phyloP scores from a whole-genome alignment of 1,284 basidiomycete species.

The Xerocomus minutiporus region DNA sequence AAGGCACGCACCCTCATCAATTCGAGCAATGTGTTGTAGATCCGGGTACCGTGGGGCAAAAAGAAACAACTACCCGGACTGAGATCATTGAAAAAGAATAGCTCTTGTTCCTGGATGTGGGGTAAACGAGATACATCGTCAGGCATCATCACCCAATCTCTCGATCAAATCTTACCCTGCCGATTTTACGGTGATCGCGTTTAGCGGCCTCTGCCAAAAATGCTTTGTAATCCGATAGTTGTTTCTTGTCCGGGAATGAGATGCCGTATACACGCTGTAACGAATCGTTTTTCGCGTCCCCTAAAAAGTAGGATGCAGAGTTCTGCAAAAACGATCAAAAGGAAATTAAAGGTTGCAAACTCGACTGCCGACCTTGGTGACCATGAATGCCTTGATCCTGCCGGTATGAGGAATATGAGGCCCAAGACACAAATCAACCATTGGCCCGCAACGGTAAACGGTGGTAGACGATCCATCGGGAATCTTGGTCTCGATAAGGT shows the following conservation, averaged over 20 bases:
- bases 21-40: conserved; percentile 93
- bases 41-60: conserved; percentile 93
- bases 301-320: conserved; percentile 98
- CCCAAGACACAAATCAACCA: conserved; percentile 96
- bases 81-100: conserved; percentile 98
- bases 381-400: conserved; percentile 93
- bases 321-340: conserved; percentile 51
- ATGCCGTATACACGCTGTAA: conserved; percentile 98
- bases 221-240: conserved; percentile 91
- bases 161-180: conserved; percentile 49
- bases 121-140: conserved; percentile 3
- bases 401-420: conserved; percentile 98
- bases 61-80: conserved; percentile 96
- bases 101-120: conserved; percentile 76
- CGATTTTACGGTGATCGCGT: conserved; percentile 95
- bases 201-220: conserved; percentile 97
- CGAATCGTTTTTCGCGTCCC: conserved; percentile 90
- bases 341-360: not conserved
- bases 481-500: conserved; percentile 94
- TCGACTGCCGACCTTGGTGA: conserved; percentile 69
- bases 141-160: not conserved
- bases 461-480: conserved; percentile 96
- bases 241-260: conserved; percentile 98
- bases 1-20: conserved; percentile 74
- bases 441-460: conserved; percentile 97